Base-by-base conservation (phyloP, 169 alveolate genomes). In the Amoebophrya sp. region DNA sequence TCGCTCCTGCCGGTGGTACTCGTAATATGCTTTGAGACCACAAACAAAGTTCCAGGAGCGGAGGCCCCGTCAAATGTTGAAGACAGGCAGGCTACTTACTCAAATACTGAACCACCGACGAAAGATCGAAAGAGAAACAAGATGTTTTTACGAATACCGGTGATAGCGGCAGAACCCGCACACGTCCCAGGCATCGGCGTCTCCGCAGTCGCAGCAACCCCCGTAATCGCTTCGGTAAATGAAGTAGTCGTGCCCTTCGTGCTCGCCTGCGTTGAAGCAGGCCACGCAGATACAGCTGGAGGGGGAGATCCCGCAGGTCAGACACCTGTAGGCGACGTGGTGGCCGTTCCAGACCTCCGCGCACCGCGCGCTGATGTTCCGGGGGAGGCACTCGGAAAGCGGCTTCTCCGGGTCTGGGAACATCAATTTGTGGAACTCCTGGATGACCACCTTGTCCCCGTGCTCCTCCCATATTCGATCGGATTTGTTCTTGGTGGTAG, bases 151-250 rank as follows among this genome's bases (percentile, higher is more conserved):
- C n/a, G n/a, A n/a, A n/a, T n/a, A n/a, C n/a, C n/a, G n/a, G n/a
- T 94, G 95, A 35, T 77, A 53, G 10, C 90, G 88, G 40, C 95
- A 94, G 54, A 94, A 94, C 41, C 95, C 95, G 10, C 53, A 40
- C 40, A 89, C 91, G 25, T 77, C 91, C 95, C 95, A 93, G 32
- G 95, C 95, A 38, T 90, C 91, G 47, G 92, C 93, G 55, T 94
- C 95, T 25, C 95, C 95, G 53, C 95, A 94, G 90, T 94, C 95
- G 89, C 95, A 94, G 90, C 95, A 94, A 35, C 95, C 95, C 12
- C 95, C 95, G 89, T 93, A 94, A 32, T 90, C 93, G 35, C 95
- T 93, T 0, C 94, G 93, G 41, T 94, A 94, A 32, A 94, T 94
- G 55, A 93, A 91, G 77, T 93, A 94, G 41, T 92, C 93, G 89